Evolutionary conservation across 495 filamentous ascomycete species (phyloP).

Genomic region (Niebla homalea): DNA sequence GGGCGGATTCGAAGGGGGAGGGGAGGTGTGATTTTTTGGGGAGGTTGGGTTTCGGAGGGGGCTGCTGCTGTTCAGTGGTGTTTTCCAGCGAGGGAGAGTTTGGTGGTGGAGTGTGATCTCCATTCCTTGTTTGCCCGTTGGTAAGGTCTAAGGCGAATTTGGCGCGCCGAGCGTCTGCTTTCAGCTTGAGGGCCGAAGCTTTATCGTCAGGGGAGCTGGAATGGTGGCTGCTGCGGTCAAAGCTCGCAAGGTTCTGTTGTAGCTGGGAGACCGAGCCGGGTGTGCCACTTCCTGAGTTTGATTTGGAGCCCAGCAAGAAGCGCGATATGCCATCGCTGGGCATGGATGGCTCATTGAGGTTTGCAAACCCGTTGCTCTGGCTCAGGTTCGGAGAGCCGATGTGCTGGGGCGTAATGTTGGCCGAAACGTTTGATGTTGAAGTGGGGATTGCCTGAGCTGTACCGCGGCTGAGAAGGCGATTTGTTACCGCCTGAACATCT

Average conservation of each 20-base stretch:
- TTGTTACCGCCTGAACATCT: constrained; percentile 15
- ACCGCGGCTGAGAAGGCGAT: constrained; percentile 16
- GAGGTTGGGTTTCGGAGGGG: neutral
- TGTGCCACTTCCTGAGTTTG: constrained; percentile 12
- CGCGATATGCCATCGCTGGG: constrained; percentile 17
- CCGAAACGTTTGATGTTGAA: constrained; percentile 10
- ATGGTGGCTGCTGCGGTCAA: constrained; percentile 2
- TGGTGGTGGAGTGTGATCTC: neutral
- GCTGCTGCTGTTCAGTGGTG: neutral
- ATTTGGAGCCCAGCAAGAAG: constrained; percentile 10
- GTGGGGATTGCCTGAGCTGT: constrained; percentile 3
- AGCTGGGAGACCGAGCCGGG: constrained; percentile 15
- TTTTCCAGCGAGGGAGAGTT: neutral
- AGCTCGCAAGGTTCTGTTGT: constrained; percentile 6
- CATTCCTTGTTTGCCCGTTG: neutral
- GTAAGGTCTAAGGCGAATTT: constrained; percentile 13
- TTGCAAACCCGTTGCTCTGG: constrained; percentile 9
- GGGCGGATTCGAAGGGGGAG: constrained; percentile 16
- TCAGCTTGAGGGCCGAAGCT: neutral
- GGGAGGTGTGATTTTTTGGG: neutral
- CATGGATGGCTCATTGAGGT: constrained; percentile 11
- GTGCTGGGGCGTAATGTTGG: constrained; percentile 11
- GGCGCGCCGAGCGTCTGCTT: constrained; percentile 7
- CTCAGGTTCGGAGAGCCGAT: constrained; percentile 11
- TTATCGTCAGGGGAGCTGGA: neutral